Evolutionary conservation across 306 rosid species (phyloP).

Genomic region (Gillenia trifoliata): DNA sequence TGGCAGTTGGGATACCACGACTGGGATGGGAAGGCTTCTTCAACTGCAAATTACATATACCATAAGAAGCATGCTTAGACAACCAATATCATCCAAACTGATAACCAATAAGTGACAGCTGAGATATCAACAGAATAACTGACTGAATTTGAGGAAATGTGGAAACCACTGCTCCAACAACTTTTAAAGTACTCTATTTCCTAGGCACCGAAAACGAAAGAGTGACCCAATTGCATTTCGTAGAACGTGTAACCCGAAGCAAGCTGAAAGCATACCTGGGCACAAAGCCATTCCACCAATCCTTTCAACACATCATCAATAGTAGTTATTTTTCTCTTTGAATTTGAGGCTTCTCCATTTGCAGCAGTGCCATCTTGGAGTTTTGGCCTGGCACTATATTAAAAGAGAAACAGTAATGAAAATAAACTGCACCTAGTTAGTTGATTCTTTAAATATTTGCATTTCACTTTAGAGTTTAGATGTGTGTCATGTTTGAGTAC

Average conservation of each 20-base stretch:
- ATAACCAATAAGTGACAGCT: neutral
- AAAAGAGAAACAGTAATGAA: neutral
- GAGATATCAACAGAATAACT: neutral
- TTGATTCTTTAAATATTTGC: constrained; percentile 16
- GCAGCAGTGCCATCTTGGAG: constrained; percentile 40
- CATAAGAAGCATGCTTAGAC: neutral
- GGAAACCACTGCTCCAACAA: neutral
- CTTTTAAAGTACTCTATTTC: neutral
- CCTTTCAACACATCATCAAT: constrained; percentile 87
- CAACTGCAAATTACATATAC: constrained; percentile 45
- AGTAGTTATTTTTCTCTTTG: constrained; percentile 51
- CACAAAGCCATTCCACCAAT: constrained; percentile 97
- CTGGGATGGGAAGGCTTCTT: constrained; percentile 88
- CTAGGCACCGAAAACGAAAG: neutral
- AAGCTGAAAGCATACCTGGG: constrained; percentile 58
- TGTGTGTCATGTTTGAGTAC: constrained; percentile 34
- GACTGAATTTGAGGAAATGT: neutral
- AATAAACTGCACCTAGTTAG: constrained; percentile 2
- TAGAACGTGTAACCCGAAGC: neutral
- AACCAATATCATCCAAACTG: neutral
- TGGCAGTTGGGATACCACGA: constrained; percentile 71
- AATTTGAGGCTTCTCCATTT: constrained; percentile 71
- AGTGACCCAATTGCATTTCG: neutral
- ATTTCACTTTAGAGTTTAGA: constrained; percentile 4
- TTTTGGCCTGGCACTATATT: constrained; percentile 73